These are phyloP conservation scores for Penicilliopsis zonata DNA, from an alignment of 495 filamentous ascomycete genomes.

Conservation along the genomic window DNA sequence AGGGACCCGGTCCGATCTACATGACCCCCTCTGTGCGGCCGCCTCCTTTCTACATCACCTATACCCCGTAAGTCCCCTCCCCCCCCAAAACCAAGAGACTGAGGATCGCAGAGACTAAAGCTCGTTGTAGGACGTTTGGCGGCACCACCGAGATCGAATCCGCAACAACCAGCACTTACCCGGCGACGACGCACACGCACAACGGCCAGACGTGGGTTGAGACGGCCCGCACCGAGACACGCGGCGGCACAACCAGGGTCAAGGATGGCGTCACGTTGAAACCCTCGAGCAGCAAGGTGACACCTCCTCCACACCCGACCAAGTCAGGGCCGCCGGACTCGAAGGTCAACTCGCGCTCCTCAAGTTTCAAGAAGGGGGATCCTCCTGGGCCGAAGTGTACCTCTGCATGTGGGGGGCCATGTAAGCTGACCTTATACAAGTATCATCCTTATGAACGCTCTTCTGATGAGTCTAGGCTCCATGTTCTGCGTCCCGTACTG, in stretches of 20 bases:
- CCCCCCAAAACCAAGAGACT: not conserved
- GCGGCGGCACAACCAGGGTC: not conserved
- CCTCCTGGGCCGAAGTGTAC: slow-evolving; percentile 1
- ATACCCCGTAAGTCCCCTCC: not conserved
- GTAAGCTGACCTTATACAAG: not conserved
- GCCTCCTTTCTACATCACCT: not conserved
- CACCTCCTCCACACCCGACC: slow-evolving; percentile 1
- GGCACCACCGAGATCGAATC: not conserved
- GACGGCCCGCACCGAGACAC: not conserved
- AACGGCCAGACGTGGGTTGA: not conserved
- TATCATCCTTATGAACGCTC: not conserved
- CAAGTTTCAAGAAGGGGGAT: not conserved
- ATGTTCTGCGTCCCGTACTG: slow-evolving; percentile 1
- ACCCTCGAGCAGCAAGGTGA: not conserved
- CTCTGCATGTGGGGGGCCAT: not conserved
- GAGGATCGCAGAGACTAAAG: not conserved
- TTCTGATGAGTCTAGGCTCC: not conserved
- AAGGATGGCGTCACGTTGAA: not conserved
- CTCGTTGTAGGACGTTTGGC: not conserved
- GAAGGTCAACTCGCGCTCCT: not conserved
- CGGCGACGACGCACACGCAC: not conserved
- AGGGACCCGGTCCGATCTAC: not conserved
- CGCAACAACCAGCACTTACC: not conserved
- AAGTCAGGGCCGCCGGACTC: not conserved
- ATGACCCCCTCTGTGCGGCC: slow-evolving; percentile 2